phyloP scores from a whole-genome alignment of 139 green algal genomes.

The Limnomonas spitsbergensis region DNA sequence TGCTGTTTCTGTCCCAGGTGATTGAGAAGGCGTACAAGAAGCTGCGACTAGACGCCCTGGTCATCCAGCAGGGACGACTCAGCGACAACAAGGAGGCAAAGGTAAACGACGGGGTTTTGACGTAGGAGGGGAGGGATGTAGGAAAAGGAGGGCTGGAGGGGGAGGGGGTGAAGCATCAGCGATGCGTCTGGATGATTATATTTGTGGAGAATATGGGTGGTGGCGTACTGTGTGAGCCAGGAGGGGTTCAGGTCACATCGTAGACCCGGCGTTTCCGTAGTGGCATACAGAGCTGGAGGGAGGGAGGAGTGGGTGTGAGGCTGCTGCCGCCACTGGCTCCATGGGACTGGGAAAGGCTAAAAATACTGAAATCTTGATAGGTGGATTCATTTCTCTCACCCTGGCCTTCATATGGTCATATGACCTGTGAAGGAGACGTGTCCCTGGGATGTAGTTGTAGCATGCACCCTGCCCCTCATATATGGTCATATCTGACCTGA shows the following conservation, averaged over 20 bases:
- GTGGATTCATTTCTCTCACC: not conserved
- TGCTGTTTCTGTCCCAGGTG: conserved; percentile 61
- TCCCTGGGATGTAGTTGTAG: not conserved
- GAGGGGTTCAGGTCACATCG: too few species aligned
- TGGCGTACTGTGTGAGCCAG: too few species aligned
- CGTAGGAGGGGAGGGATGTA: not conserved
- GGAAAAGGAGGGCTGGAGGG: too few species aligned
- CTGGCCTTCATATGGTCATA: not conserved
- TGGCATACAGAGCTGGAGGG: too few species aligned
- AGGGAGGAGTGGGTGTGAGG: too few species aligned
- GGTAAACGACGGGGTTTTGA: conserved; percentile 15
- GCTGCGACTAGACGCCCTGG: conserved; percentile 95
- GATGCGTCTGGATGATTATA: too few species aligned
- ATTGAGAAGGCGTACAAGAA: conserved; percentile 99
- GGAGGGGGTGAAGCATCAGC: too few species aligned
- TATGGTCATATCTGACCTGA: not conserved
- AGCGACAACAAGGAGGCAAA: conserved; percentile 81
- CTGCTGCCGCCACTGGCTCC: too few species aligned
- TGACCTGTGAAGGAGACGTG: not conserved
- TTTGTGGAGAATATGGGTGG: too few species aligned
- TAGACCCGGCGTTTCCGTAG: too few species aligned
- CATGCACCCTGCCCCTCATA: not conserved
- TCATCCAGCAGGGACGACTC: conserved; percentile 98
- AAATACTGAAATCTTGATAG: too few species aligned
- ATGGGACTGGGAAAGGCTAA: too few species aligned